Evolutionary conservation across 768 basidiomycete species (phyloP), one percentile per base, ranked within the genome.

Genomic region (Boletus rubropictus): DNA sequence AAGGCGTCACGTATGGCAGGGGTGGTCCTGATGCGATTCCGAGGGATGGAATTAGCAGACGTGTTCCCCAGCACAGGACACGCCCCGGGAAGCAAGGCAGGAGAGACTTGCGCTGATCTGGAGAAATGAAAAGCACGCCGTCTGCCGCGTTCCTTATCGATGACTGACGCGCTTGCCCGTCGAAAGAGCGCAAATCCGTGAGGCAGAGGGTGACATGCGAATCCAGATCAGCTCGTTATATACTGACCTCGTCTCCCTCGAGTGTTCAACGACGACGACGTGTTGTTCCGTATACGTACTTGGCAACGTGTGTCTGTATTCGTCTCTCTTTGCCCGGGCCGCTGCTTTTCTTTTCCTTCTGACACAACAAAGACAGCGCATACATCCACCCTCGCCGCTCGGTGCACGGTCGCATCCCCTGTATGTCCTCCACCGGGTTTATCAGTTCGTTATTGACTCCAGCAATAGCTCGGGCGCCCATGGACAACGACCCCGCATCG

Each of bases 401-500:
- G 44, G 44, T 38, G 41, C 47, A 28, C 29, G 12, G 46, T 43
- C 53, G 33, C 38, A 50, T 41, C 20, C 37, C 33, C 27, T 11
- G 52, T 60, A 49, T 49, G 54, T 49, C 15, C 22, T 15, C 27
- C n/a, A n/a, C n/a, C n/a, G n/a, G n/a, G n/a, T n/a, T n/a, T n/a
- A n/a, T n/a, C n/a, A n/a, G n/a, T n/a, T n/a, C n/a, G n/a, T 5
- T 29, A 5, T 24, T 52, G 28, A 51, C 7, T 15, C 25, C 21
- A 14, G 4, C 9, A 24, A 8, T 25, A 41, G 10, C 33, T 27
- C 33, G 45, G 49, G 46, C 50, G 49, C 39, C 34, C 41, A 66
- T 68, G 66, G 65, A 66, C 50, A 64, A 51, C 57, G 65, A 77
- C 54, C 62, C 59, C 44, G 55, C 73, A 37, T 68, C 72, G 10